phyloP scores from a whole-genome alignment of 148 eudicot genomes.

The Amaranthus cruentus region DNA sequence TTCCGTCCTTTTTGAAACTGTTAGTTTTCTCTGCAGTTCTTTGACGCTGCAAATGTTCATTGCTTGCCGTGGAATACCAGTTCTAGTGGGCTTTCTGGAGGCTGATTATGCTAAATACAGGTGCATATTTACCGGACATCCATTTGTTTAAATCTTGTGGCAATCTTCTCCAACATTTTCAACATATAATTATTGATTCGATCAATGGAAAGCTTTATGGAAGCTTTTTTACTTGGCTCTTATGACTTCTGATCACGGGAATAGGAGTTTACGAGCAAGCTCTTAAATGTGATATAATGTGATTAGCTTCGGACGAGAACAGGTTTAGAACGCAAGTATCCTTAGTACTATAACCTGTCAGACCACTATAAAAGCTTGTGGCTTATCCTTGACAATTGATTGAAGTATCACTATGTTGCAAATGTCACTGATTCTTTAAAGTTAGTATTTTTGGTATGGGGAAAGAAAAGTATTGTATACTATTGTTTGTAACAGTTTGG shows the following conservation, averaged over 20 bases:
- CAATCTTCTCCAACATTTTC: neutral
- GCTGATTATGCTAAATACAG: constrained; percentile 96
- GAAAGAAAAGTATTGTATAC: no score
- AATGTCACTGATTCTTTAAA: neutral
- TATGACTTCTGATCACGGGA: neutral
- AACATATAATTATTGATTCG: neutral
- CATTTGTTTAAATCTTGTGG: neutral
- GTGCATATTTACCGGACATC: constrained; percentile 30
- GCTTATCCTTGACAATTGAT: neutral
- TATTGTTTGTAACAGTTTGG: no score
- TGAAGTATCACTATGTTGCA: neutral
- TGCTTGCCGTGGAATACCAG: constrained; percentile 96
- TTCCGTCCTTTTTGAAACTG: neutral
- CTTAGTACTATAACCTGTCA: neutral
- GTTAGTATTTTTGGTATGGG: neutral
- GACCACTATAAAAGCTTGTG: neutral
- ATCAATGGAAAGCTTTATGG: neutral
- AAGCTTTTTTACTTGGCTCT: neutral
- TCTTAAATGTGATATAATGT: constrained; percentile 4
- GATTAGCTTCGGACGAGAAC: neutral
- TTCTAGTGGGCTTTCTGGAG: constrained; percentile 91
- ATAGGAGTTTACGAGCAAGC: neutral
- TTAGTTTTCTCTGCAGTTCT: constrained; percentile 51
- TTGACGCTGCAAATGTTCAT: constrained; percentile 95
- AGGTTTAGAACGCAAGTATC: no score